Conservation (phyloP, 495 filamentous ascomycete species). For the Penicillium tannophilum region DNA sequence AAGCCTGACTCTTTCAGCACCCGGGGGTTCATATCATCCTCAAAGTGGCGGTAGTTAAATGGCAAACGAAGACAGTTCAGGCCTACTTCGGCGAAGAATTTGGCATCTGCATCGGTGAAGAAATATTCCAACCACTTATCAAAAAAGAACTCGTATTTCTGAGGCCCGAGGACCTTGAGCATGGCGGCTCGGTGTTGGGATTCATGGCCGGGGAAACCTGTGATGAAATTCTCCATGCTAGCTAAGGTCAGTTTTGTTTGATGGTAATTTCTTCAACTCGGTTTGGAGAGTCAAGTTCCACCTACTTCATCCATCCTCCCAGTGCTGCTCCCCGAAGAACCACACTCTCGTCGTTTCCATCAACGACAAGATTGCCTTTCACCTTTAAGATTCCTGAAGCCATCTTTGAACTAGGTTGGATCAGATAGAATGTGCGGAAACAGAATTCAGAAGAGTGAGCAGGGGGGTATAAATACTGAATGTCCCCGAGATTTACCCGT, state of each 20-base stretch:
- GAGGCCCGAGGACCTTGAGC: conserved; percentile 51
- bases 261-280: not conserved
- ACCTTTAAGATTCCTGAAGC: conserved; percentile 45
- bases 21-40: conserved; percentile 63
- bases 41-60: conserved; percentile 67
- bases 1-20: conserved; percentile 61
- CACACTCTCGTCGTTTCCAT: conserved; percentile 45
- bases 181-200: conserved; percentile 57
- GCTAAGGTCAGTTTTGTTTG: not conserved
- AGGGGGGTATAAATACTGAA: conserved; percentile 10
- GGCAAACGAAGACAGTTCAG: conserved; percentile 66
- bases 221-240: conserved; percentile 71
- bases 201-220: conserved; percentile 65
- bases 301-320: conserved; percentile 52
- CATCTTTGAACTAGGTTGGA: conserved; percentile 24
- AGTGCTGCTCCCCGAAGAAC: conserved; percentile 53
- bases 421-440: not conserved
- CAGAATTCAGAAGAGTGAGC: not conserved
- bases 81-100: conserved; percentile 58
- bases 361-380: conserved; percentile 47
- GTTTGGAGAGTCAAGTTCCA: not conserved
- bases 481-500: conserved; percentile 3
- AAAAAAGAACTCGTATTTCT: conserved; percentile 52
- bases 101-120: conserved; percentile 62
- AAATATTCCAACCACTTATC: conserved; percentile 62